Evolutionary conservation across 306 rosid species (phyloP), one percentile per base, ranked within the genome.

Genomic region (Cicer cuneatum): DNA sequence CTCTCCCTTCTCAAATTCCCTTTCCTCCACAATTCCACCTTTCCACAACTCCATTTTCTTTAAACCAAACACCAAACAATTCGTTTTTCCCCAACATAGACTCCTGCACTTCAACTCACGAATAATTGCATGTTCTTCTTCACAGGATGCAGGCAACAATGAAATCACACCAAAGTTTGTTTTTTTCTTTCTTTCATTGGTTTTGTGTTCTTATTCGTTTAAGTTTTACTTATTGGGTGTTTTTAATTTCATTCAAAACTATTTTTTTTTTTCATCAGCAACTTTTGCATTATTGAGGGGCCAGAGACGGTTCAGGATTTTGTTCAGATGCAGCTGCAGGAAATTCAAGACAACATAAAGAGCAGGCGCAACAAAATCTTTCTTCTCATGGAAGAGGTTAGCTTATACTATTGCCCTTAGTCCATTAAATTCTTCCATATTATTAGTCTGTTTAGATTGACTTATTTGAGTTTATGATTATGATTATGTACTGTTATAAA

Each of bases 311-410:
- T 93, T 78, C 94, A 88, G 88, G 98, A 91, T 82, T 91, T 93
- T 83, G 92, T 85, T 67, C 92, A 88, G 83, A 89, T 93, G 98
- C 98, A 91, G 78, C 42, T 85, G 59, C 89, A 85, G 91, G 98
- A 93, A 71, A 93, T 91, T 73, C 88, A 91, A 79, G 96, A 91
- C 67, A 93, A 89, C 71, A 91, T 93, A 19, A 85, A 83, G 82
- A 93, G 98, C 47, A 71, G 98, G 83, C 89, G 98, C 77, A 89
- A 87, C 49, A 93, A 91, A 72, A 91, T 93, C 54, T 93, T 93
- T 79, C 94, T 91, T 70, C 96, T 93, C 13, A 93, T 93, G 98
- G 98, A 93, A 77, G 98, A 93, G 98, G 98, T 90, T 33, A 46
- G 56, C 8, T 80, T 75, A 40, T 56, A 56, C 6, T n/a, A 48